Evolutionary conservation across 2,329 filamentous ascomycete genomes (phyloP).

Genomic region (Aspergillus flavus): DNA sequence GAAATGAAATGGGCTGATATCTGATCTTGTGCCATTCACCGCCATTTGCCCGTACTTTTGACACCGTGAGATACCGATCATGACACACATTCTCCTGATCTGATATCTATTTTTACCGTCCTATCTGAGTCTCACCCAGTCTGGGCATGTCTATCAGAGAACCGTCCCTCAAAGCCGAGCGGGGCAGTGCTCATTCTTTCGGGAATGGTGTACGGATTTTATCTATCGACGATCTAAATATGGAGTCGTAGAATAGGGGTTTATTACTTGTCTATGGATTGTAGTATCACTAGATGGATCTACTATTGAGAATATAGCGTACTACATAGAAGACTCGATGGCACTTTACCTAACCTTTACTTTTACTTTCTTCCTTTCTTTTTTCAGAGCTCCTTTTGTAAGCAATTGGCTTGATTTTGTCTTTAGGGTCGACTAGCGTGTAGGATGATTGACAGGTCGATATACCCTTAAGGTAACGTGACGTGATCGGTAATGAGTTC

Average conservation of each 20-base stretch:
- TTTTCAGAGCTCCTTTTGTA: not conserved
- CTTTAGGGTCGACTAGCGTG: too few relatives aligned
- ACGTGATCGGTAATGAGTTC: too few relatives aligned
- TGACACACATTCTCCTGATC: slow-evolving; percentile 9
- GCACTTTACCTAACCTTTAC: not conserved
- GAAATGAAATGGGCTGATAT: not conserved
- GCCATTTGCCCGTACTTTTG: slow-evolving; percentile 24
- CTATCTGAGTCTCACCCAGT: not conserved
- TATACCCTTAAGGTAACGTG: too few relatives aligned
- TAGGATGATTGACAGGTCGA: too few relatives aligned
- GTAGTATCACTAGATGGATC: not conserved
- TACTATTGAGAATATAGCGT: not conserved
- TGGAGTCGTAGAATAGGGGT: not conserved
- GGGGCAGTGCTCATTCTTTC: not conserved
- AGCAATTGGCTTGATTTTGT: too few relatives aligned
- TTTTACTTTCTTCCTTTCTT: not conserved
- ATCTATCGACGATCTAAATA: not conserved
- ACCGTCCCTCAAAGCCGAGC: not conserved
- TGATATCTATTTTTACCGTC: not conserved
- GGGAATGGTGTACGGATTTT: not conserved
- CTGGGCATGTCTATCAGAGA: not conserved
- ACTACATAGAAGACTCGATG: not conserved
- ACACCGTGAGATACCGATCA: slow-evolving; percentile 22
- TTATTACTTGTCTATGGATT: not conserved
- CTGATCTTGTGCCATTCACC: not conserved